Evolutionary conservation across 2,329 filamentous ascomycete genomes (phyloP).

Genomic region (Metarhizium humberi): DNA sequence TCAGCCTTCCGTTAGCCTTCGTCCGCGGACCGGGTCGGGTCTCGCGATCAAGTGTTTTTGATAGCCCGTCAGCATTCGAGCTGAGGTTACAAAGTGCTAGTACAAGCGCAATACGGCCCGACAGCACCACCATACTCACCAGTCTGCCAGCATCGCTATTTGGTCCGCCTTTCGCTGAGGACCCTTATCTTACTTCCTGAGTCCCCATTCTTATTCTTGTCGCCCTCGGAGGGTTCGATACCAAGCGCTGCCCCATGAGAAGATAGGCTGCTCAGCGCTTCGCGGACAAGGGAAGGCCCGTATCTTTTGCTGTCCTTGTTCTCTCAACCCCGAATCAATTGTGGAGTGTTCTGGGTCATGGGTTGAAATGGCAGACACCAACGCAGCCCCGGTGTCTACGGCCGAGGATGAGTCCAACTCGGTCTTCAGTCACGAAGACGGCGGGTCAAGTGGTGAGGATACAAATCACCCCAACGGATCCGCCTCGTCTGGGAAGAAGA

Average conservation of each 20-base stretch:
- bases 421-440: slow-evolving; percentile 25
- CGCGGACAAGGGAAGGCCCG: not conserved
- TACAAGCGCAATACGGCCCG: not conserved
- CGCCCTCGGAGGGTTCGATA: not conserved
- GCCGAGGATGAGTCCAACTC: slow-evolving; percentile 28
- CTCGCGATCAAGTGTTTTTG: too few relatives aligned
- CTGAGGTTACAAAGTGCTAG: not conserved
- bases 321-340: not conserved
- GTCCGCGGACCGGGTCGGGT: too few relatives aligned
- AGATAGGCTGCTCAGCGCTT: not conserved
- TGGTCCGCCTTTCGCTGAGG: not conserved
- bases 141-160: not conserved
- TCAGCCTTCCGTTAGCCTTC: not conserved
- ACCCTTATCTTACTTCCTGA: not conserved
- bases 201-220: not conserved
- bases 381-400: slow-evolving; percentile 14
- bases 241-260: not conserved
- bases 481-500: slow-evolving; percentile 22
- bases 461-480: slow-evolving; percentile 17
- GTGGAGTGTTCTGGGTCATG: slow-evolving; percentile 5
- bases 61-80: too few relatives aligned
- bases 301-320: not conserved
- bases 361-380: slow-evolving; percentile 8
- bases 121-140: not conserved
- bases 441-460: slow-evolving; percentile 27